A percentile compares a stretch with the other conserved stretches of the same genome.
phyloP scores from a whole-genome alignment of 257 asterid species.

The Rubia yunnanensis region DNA sequence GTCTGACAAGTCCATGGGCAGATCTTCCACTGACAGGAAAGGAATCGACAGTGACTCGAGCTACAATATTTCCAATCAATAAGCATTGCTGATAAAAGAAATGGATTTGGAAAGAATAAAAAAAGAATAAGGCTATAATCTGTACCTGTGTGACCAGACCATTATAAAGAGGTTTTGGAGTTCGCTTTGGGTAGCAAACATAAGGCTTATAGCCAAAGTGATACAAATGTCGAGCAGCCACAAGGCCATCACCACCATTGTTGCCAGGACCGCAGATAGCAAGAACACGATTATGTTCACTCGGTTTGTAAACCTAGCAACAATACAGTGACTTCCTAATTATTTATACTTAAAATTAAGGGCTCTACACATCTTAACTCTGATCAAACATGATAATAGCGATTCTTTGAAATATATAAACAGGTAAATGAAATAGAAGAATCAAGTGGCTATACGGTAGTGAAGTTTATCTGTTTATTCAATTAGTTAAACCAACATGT shows the following conservation, averaged over 20 bases:
- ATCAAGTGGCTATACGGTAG: neutral
- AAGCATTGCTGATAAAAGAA: slow-evolving; percentile 22
- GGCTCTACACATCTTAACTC: slow-evolving; percentile 1
- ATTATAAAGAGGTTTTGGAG: slow-evolving; percentile 62
- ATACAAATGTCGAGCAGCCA: slow-evolving; percentile 90
- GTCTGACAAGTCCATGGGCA: slow-evolving; percentile 57
- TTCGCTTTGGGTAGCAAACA: slow-evolving; percentile 81
- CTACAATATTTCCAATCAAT: slow-evolving; percentile 43
- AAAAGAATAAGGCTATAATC: slow-evolving; percentile 3
- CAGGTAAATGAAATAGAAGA: neutral
- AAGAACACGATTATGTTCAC: slow-evolving; percentile 56
- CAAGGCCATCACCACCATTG: slow-evolving; percentile 97
- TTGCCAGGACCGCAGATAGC: slow-evolving; percentile 92
- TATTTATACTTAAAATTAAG: neutral
- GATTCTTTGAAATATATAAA: neutral
- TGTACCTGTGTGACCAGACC: slow-evolving; percentile 87
- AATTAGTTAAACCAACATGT: neutral
- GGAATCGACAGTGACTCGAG: slow-evolving; percentile 74
- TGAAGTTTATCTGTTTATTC: neutral
- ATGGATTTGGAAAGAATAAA: neutral
- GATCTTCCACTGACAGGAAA: slow-evolving; percentile 72
- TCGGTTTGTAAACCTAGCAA: slow-evolving; percentile 60
- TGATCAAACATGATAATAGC: neutral
- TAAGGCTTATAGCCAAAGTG: slow-evolving; percentile 76
- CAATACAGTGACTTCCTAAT: neutral